Evolutionary conservation across 768 basidiomycete genomes (phyloP).

Genomic region (Lactarius sanguifluus): DNA sequence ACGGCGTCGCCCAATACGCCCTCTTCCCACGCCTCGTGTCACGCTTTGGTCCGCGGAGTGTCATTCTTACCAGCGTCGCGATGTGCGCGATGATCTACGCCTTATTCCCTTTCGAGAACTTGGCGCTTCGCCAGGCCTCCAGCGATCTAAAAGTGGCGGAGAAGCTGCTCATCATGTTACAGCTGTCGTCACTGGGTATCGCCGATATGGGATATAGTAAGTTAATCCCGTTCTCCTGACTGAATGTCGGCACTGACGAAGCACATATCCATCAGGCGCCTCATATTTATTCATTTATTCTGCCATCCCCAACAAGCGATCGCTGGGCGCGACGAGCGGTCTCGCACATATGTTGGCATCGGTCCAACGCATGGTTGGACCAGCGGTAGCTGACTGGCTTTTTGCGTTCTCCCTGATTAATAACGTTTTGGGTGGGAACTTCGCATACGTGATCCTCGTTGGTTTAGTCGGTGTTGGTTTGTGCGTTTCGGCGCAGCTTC

Average conservation of each 20-base stretch:
- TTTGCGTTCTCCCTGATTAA: constrained; percentile 58
- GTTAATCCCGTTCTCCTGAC: neutral
- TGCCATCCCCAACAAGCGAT: constrained; percentile 59
- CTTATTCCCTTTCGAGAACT: constrained; percentile 33
- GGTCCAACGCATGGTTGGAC: constrained; percentile 47
- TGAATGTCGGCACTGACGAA: neutral
- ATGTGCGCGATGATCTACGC: constrained; percentile 32
- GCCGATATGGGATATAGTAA: neutral
- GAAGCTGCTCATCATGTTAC: neutral
- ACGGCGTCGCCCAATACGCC: constrained; percentile 41
- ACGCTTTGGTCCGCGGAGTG: constrained; percentile 38
- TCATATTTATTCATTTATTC: constrained; percentile 67
- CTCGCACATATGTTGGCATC: constrained; percentile 40
- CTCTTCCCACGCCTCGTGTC: constrained; percentile 40
- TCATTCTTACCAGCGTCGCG: constrained; percentile 32
- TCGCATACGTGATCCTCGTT: constrained; percentile 1
- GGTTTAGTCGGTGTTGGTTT: neutral
- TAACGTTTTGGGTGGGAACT: constrained; percentile 25
- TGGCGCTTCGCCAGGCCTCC: neutral
- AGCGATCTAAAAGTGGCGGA: neutral
- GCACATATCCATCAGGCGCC: constrained; percentile 44
- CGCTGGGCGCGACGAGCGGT: constrained; percentile 68
- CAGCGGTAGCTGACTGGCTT: constrained; percentile 56
- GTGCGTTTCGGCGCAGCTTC: neutral
- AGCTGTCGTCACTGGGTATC: neutral